Percentiles rank a stretch among this genome's conserved stretches.
These are phyloP conservation scores for Sporothrix globosa DNA, from an alignment of 2,329 filamentous ascomycete species.

Conservation along the genomic window DNA sequence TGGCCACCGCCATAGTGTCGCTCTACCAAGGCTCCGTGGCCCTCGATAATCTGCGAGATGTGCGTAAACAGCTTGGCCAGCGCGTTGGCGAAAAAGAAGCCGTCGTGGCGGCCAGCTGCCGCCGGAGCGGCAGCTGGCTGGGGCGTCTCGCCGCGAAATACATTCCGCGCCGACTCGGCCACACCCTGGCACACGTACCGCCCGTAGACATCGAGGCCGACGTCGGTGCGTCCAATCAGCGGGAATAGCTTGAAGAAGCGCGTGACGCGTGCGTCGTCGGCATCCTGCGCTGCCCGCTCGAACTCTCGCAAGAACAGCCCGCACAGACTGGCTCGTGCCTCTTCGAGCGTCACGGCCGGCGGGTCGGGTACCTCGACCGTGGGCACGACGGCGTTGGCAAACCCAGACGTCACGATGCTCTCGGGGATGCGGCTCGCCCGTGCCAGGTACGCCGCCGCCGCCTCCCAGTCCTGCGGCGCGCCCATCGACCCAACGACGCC, in stretches of 20 bases:
- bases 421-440: conserved; percentile 80
- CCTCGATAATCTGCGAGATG: conserved; percentile 94
- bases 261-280: conserved; percentile 87
- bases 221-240: conserved; percentile 83
- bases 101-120: conserved; percentile 59
- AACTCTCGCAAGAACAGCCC: conserved; percentile 92
- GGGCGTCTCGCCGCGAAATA: conserved; percentile 64
- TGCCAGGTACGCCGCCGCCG: conserved; percentile 84
- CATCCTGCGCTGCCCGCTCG: conserved; percentile 83
- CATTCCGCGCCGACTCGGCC: conserved; percentile 77
- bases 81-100: conserved; percentile 88
- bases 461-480: conserved; percentile 97
- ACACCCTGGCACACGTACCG: conserved; percentile 96
- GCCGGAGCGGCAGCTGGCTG: not conserved
- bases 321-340: conserved; percentile 86
- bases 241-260: conserved; percentile 98
- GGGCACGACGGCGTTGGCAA: conserved; percentile 89
- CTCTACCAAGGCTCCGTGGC: conserved; percentile 87
- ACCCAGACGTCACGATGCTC: conserved; percentile 78
- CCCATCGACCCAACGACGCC: conserved; percentile 97
- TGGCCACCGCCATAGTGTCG: conserved; percentile 89
- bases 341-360: conserved; percentile 82
- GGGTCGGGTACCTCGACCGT: conserved; percentile 94
- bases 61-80: conserved; percentile 94
- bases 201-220: conserved; percentile 92